These are phyloP conservation scores for Zasmidium cellare DNA, from an alignment of 2,329 filamentous ascomycete species.

Conservation along the genomic window DNA sequence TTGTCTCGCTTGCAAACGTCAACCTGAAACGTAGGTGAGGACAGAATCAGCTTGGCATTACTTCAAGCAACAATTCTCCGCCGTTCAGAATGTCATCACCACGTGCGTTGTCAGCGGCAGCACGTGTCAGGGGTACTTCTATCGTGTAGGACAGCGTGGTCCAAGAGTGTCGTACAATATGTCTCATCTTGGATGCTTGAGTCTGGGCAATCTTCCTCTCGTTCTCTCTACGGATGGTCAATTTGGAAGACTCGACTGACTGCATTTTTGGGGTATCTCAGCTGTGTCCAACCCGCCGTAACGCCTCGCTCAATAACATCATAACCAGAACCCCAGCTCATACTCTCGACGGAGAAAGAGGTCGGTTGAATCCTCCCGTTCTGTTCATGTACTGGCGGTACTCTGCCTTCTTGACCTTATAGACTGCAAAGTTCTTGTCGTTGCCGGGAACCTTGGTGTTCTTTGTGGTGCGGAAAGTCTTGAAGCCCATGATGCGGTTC, in stretches of 20 bases:
- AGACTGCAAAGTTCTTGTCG: conserved; percentile 70
- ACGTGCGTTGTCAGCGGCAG: background rate
- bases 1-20: conserved; percentile 17
- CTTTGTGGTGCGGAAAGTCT: conserved; percentile 81
- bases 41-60: conserved; percentile 6
- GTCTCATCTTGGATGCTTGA: background rate
- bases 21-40: conserved; percentile 18
- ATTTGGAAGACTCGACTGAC: background rate
- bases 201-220: background rate
- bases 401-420: conserved; percentile 91
- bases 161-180: background rate
- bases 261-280: conserved; percentile 8
- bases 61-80: conserved; percentile 1
- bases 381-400: conserved; percentile 98
- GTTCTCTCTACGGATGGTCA: background rate
- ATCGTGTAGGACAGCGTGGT: background rate
- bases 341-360: conserved; percentile 35
- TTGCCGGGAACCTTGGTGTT: conserved; percentile 87
- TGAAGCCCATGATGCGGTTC: conserved; percentile 87
- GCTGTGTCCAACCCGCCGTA: conserved; percentile 1
- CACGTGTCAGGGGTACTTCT: background rate
- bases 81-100: background rate
- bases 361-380: conserved; percentile 77
- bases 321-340: conserved; percentile 2
- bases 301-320: conserved; percentile 18